Conservation (phyloP, 495 filamentous ascomycete genomes). For the Mycothermus thermophilus region DNA sequence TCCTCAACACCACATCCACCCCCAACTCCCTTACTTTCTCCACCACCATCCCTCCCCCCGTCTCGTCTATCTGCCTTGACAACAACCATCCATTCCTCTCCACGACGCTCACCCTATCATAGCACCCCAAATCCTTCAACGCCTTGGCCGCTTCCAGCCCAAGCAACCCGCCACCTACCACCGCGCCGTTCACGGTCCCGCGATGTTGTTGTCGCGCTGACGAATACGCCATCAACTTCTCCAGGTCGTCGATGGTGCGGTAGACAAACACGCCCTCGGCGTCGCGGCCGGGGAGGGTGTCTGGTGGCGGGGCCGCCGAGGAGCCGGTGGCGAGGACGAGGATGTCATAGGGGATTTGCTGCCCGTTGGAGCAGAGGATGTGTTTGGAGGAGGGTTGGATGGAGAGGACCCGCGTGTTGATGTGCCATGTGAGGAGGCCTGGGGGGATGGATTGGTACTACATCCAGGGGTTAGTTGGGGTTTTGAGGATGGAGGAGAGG, state of each 20-base stretch:
- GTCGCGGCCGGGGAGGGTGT: constrained; percentile 75
- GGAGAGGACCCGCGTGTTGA: constrained; percentile 66
- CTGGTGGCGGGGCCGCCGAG: constrained; percentile 66
- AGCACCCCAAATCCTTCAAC: constrained; percentile 78
- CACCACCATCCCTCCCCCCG: constrained; percentile 73
- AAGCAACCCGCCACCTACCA: constrained; percentile 82
- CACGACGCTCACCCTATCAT: constrained; percentile 65
- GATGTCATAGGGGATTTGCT: constrained; percentile 68
- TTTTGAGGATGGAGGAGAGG: no score
- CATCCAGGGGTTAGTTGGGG: no score
- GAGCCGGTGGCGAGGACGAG: constrained; percentile 88
- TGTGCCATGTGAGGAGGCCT: constrained; percentile 61
- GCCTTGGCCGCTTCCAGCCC: constrained; percentile 92
- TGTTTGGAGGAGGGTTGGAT: constrained; percentile 52
- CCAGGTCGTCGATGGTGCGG: constrained; percentile 72
- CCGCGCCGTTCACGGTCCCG: constrained; percentile 57
- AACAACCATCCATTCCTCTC: constrained; percentile 87
- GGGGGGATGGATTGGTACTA: constrained; percentile 37
- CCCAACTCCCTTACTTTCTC: constrained; percentile 74
- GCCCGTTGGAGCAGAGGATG: constrained; percentile 57
- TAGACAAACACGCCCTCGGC: constrained; percentile 92
- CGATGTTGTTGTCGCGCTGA: constrained; percentile 39
- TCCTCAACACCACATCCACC: constrained; percentile 69
- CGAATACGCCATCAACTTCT: constrained; percentile 63
- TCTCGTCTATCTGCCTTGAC: constrained; percentile 69